Evolutionary conservation across 78 protist genomes (phyloP), one percentile per base, ranked within the genome.

Genomic region (Monosiga brevicollis): DNA sequence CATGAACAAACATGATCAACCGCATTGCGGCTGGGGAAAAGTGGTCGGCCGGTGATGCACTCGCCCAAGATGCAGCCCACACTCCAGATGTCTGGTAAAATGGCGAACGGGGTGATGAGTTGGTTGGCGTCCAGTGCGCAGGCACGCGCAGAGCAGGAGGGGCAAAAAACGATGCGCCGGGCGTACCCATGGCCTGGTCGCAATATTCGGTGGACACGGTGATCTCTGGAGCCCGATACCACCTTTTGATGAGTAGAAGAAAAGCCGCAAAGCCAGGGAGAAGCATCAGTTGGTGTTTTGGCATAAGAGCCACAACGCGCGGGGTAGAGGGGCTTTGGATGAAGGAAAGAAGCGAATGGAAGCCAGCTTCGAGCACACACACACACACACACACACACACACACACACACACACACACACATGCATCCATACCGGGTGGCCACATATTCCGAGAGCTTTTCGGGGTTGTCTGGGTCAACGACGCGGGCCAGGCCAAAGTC

Each of bases 361-460:
- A 6, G 15, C 15, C 62, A 49, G 15, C 43, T 73, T 10, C 90
- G 79, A 35, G 15, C 29, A 49, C 62, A 49, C 62, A 49, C 62
- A 49, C 62, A 49, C 62, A 49, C 62, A 49, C 62, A 20, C 62
- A 49, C 62, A 20, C 62, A 49, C 62, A 20, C 62, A 49, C 62
- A 49, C 6, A 15, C 62, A 49, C 62, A 49, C 62, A 49, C 62
- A 49, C 15, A 20, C 62, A 49, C 62, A 20, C 62, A 49, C 62
- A 49, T 20, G 62, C 62, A 49, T 15, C 6, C 62, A 49, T 15
- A 49, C 15, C 62, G 78, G 0, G 99, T 96, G 42, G 95, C 97
- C 1, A 96, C 99, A 82, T 96, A 95, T 36, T 86, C 92, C 32
- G 94, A 86, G 90, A 91, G 83, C 40, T 43, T 71, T 15, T 77